phyloP scores from a whole-genome alignment of 129 eudicot genomes.

The Flaveria robusta region DNA sequence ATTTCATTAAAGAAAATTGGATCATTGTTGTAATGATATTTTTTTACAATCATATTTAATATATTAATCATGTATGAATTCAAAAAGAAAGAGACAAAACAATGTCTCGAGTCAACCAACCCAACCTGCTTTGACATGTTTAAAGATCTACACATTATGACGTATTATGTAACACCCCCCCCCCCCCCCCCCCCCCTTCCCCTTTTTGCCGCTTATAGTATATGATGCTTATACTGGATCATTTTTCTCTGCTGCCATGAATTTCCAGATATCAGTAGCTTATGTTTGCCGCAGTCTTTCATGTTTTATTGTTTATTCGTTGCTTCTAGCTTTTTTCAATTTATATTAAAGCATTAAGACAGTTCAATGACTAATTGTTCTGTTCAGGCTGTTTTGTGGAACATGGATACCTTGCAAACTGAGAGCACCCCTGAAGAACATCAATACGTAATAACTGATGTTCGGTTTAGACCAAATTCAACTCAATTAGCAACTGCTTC shows the following conservation, averaged over 20 bases:
- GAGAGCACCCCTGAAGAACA: slow-evolving; percentile 97
- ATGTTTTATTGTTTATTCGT: neutral
- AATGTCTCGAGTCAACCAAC: neutral
- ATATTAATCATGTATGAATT: neutral
- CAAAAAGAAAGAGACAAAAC: neutral
- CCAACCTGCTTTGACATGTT: slow-evolving; percentile 4
- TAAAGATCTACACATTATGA: slow-evolving; percentile 7
- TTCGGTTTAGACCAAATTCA: slow-evolving; percentile 93
- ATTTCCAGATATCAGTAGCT: slow-evolving; percentile 10
- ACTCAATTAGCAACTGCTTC: slow-evolving; percentile 96
- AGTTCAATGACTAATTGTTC: slow-evolving; percentile 2
- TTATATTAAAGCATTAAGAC: slow-evolving; percentile 7
- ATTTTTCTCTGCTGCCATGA: slow-evolving; percentile 17
- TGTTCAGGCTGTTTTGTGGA: slow-evolving; percentile 91
- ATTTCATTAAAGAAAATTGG: neutral
- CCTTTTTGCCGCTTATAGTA: neutral
- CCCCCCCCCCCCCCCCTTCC: neutral
- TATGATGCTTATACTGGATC: slow-evolving; percentile 14
- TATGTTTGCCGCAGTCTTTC: neutral
- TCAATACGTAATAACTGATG: slow-evolving; percentile 73
- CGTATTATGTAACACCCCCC: neutral
- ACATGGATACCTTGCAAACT: slow-evolving; percentile 86
- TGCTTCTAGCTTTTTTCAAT: slow-evolving; percentile 7
- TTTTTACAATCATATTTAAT: neutral
- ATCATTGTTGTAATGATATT: neutral